Conservation (phyloP, 495 filamentous ascomycete species). For the Jackrogersella multiformis region DNA sequence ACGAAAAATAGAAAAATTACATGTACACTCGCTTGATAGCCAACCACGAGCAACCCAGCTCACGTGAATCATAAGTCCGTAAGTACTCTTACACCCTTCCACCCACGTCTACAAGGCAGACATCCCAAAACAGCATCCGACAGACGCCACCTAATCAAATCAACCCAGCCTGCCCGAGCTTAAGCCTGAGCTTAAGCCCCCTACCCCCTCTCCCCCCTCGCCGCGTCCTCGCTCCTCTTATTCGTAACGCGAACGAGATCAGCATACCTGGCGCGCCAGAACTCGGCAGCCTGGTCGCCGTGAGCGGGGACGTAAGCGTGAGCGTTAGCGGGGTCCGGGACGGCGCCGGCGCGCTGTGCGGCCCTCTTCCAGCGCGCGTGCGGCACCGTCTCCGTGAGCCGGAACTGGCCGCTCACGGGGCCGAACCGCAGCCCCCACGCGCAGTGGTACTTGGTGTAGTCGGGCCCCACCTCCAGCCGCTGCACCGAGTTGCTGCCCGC, state of each 20-base stretch:
- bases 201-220: no score
- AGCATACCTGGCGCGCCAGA: slow-evolving; percentile 53
- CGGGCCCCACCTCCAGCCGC: slow-evolving; percentile 47
- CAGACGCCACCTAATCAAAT: no score
- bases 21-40: slow-evolving; percentile 1
- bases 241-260: slow-evolving; percentile 46
- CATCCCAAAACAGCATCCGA: no score
- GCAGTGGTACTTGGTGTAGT: slow-evolving; percentile 53
- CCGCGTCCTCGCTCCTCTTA: slow-evolving; percentile 44
- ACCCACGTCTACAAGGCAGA: no score
- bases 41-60: neutral
- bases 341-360: slow-evolving; percentile 33
- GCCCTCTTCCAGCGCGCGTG: slow-evolving; percentile 47
- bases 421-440: slow-evolving; percentile 60
- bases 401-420: slow-evolving; percentile 53
- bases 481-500: slow-evolving; percentile 49
- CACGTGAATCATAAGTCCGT: slow-evolving; percentile 2
- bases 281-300: slow-evolving; percentile 46
- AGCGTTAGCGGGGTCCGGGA: neutral
- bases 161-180: no score
- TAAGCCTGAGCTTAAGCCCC: no score
- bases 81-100: slow-evolving; percentile 8
- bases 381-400: slow-evolving; percentile 59
- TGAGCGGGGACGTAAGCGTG: slow-evolving; percentile 40
- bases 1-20: neutral